Evolutionary conservation across 805 yeast genomes (phyloP), one percentile per base, ranked within the genome.

Genomic region (Hanseniaspora singularis): DNA sequence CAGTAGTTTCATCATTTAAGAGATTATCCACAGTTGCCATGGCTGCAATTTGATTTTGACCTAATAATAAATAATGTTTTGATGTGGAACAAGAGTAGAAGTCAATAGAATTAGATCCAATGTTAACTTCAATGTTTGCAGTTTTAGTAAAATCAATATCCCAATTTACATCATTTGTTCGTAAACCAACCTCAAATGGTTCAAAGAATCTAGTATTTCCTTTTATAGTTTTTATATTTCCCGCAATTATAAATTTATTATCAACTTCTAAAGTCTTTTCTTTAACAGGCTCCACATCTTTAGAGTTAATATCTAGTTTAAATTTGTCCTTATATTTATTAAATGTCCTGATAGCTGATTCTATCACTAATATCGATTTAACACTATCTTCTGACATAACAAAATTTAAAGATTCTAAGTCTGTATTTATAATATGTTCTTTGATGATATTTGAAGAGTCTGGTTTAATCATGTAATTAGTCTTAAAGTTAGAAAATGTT

Each of bases 351-450:
- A 28, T 15, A 4, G 22, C 4, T 34, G 33, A 36, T 32, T 44
- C 48, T 8, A 44, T 18, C 23, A 44, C 24, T 2, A 37, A 37
- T 7, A 44, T 16, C 12, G 41, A 36, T 11, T 44, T 44, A 4
- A 37, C 48, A n/a, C 27, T 31, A 24, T 44, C 48, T 15, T 44
- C 41, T 27, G 41, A 24, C 9, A 24, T 31, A 4, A 44, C 18
- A 16, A 44, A 30, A 10, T 28, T 44, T 2, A 37, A 22, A 4
- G 41, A 20, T 3, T 30, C 22, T 12, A 44, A 20, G n/a, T 44
- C 41, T n/a, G 41, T 18, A 14, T 10, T 14, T 4, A 44, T 31
- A 10, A 31, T n/a, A 12, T 22, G 33, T 9, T 27, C 39, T 19
- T 18, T 16, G 3, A 10, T 18, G 3, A 12, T 7, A 5, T 19